A percentile compares a stretch with the other conserved stretches of the same genome.
Evolutionary conservation across 179 eudicot species (phyloP).

Genomic region (Silene noctiflora): DNA sequence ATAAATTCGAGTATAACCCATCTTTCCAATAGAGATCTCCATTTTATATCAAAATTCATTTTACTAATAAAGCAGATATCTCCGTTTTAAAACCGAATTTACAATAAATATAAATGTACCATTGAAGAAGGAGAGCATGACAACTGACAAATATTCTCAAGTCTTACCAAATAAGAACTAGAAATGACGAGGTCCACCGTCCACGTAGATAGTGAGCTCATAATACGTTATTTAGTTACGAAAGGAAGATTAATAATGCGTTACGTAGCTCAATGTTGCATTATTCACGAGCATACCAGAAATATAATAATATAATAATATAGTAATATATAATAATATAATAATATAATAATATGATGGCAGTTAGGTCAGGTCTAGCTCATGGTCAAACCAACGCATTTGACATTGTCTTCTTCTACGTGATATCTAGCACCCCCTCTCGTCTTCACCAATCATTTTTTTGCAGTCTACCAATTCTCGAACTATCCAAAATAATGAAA

Average conservation of each 20-base stretch:
- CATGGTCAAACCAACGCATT: background rate
- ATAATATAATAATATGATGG: background rate
- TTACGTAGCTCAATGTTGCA: constrained; percentile 3
- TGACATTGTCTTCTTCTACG: background rate
- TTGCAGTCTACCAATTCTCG: no score
- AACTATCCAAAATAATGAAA: no score
- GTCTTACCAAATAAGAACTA: no score
- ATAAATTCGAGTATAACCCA: no score
- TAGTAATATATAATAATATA: background rate
- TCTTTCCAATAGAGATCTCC: no score
- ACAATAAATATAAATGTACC: no score
- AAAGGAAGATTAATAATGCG: background rate
- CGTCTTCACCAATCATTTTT: background rate
- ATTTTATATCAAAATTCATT: no score
- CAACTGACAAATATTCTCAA: no score
- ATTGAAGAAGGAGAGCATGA: no score
- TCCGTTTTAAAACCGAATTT: no score
- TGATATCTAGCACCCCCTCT: background rate
- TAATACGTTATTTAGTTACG: no score
- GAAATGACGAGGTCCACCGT: background rate
- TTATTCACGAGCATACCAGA: background rate
- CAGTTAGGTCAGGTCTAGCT: background rate
- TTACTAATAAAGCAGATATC: no score
- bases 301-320: background rate
- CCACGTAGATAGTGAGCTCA: background rate